These are phyloP conservation scores for Schwanniomyces sp. DNA, from an alignment of 805 yeast species.

Conservation along the genomic window DNA sequence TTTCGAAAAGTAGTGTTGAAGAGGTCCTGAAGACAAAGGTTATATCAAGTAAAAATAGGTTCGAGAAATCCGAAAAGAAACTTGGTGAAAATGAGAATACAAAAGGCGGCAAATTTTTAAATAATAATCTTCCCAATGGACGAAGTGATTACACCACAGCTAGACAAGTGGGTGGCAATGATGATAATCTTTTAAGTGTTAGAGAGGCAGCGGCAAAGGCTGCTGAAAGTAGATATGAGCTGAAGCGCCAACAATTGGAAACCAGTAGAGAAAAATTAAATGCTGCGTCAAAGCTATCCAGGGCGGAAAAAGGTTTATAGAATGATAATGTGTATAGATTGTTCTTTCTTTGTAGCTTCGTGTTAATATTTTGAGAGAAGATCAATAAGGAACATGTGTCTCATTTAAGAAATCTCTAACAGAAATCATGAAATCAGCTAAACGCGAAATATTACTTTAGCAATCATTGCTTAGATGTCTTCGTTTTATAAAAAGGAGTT, in stretches of 20 bases:
- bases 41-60: constrained; percentile 3
- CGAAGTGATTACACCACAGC: constrained; percentile 5
- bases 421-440: no score
- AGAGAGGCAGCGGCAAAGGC: constrained; percentile 40
- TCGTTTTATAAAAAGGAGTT: constrained; percentile 29
- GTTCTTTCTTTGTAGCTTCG: neutral
- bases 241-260: constrained; percentile 24
- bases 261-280: constrained; percentile 29
- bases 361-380: neutral
- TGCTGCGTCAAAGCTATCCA: constrained; percentile 28
- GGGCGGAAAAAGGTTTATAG: constrained; percentile 31
- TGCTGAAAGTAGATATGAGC: constrained; percentile 34
- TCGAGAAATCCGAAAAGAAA: constrained; percentile 3
- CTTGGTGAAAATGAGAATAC: constrained; percentile 3
- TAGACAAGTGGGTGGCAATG: constrained; percentile 14
- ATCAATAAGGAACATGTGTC: neutral
- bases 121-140: neutral
- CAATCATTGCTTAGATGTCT: constrained; percentile 5
- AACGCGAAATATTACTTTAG: neutral
- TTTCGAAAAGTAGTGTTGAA: constrained; percentile 8
- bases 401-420: neutral
- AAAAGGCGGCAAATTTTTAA: neutral
- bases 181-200: constrained; percentile 8
- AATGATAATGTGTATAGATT: neutral
- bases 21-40: neutral